Conservation (phyloP, 1,284 basidiomycete genomes). For the Tilletiopsis washingtonensis region DNA sequence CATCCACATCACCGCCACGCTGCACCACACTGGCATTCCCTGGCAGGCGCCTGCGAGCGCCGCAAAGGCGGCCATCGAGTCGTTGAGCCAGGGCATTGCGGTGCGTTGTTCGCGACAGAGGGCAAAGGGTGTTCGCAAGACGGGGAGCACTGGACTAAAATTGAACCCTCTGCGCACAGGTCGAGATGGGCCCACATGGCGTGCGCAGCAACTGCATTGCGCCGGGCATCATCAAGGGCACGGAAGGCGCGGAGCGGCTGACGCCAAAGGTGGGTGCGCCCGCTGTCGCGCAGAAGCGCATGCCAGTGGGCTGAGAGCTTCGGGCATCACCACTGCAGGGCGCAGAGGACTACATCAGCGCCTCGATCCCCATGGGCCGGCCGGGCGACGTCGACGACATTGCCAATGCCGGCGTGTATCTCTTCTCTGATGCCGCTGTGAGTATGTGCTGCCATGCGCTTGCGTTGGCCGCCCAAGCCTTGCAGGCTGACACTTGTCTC, state of each 20-base stretch:
- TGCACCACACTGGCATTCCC: constrained; percentile 81
- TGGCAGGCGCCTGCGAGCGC: constrained; percentile 89
- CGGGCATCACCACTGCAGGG: no score
- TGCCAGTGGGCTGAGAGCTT: no score
- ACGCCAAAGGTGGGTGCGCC: no score
- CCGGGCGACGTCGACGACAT: constrained; percentile 57
- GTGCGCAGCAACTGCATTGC: constrained; percentile 86
- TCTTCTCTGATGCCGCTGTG: constrained; percentile 84
- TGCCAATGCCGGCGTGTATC: constrained; percentile 70
- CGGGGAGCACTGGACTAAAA: no score
- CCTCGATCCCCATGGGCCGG: constrained; percentile 38
- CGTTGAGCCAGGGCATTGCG: constrained; percentile 71
- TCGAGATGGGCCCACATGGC: constrained; percentile 53
- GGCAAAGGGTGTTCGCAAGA: constrained; percentile 50
- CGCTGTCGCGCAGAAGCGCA: no score
- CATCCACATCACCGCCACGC: constrained; percentile 80
- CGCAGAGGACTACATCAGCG: constrained; percentile 31
- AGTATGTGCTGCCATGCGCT: constrained; percentile 58
- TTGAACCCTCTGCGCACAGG: no score
- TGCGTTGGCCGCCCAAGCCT: neutral
- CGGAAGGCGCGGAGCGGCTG: constrained; percentile 75
- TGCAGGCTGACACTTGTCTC: constrained; percentile 1
- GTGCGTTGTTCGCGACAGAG: constrained; percentile 91
- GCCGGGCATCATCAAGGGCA: constrained; percentile 73
- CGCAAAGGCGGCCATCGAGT: constrained; percentile 90